Base-by-base conservation (phyloP, 495 filamentous ascomycete genomes). In the Aspergillus steynii region DNA sequence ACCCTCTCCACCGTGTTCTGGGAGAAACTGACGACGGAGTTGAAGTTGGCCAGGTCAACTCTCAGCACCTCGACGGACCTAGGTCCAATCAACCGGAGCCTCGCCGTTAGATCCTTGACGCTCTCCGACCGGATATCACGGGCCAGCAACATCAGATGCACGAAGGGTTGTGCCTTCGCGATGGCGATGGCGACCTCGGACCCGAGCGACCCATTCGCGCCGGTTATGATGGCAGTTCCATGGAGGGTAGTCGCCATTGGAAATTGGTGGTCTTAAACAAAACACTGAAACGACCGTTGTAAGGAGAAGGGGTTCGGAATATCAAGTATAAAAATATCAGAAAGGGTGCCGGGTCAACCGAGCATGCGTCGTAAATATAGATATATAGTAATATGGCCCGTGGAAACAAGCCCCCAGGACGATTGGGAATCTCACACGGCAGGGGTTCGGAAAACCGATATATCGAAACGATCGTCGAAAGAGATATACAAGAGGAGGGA, bases 181-280 rank as follows among this genome's bases (percentile, higher is more conserved):
- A 79, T 77, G 31, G 72, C 67, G 37, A 77, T 55, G 46, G 76
- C 75, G 55, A 77, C 73, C 59, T 72, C 72, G 31, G 76, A 77
- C n/a, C 75, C 74, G 29, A 79, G 62, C 2, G 55, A 60, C 12
- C 76, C 76, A 67, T 71, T 75, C 27, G 71, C 75, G n/a, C 74
- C 76, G 32, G 76, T 79, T 46, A 79, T 77, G 32, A 79, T 73
- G 8, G 77, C 76, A 12, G 76, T 79, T 42, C 74, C 75, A 29
- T 66, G 65, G 15, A 79, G 71, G 58, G 75, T 69, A 64, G 71
- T 75, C 34, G 68, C 72, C 76, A 79, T 79, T 26, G 29, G 34
- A 49, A 42, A 50, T 46, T 47, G 8, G 20, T 6, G 2, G 28
- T 5, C 3, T 12, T 47, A 10, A 26, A 26, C 20, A 26, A 49